A percentile compares a stretch with the other conserved stretches of the same genome.
phyloP scores from a whole-genome alignment of 768 basidiomycete genomes.

The Tricholomella constricta region DNA sequence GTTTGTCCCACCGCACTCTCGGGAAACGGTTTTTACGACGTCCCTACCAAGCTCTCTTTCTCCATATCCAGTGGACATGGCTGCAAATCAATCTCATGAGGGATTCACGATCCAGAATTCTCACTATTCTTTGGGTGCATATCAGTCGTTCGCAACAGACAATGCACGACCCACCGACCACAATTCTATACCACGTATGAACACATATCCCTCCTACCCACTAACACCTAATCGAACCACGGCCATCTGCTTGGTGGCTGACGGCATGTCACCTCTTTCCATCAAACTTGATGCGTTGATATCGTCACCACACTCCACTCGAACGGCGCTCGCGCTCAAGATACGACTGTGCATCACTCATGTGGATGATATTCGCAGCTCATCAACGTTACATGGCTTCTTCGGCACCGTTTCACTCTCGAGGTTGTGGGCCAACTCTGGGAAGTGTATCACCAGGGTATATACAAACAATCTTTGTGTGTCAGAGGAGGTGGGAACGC shows the following conservation, averaged over 20 bases:
- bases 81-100: constrained; percentile 9
- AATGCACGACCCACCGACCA: background rate
- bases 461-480: constrained; percentile 53
- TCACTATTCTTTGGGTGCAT: constrained; percentile 12
- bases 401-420: constrained; percentile 57
- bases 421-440: constrained; percentile 51
- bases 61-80: constrained; percentile 16
- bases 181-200: constrained; percentile 4
- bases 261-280: constrained; percentile 66
- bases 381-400: constrained; percentile 66
- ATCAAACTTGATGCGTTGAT: constrained; percentile 60
- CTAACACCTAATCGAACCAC: constrained; percentile 31
- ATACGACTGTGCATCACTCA: constrained; percentile 60
- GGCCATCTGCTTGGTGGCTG: constrained; percentile 58
- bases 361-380: constrained; percentile 51
- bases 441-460: constrained; percentile 65
- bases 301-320: constrained; percentile 38
- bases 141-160: constrained; percentile 13
- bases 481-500: constrained; percentile 52
- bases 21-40: constrained; percentile 6
- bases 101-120: constrained; percentile 11
- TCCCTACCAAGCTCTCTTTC: constrained; percentile 19
- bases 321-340: constrained; percentile 45
- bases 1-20: constrained; percentile 4
- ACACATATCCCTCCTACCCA: constrained; percentile 15